Evolutionary conservation across 768 basidiomycete genomes (phyloP).

Genomic region (Dentipellis fragilis): DNA sequence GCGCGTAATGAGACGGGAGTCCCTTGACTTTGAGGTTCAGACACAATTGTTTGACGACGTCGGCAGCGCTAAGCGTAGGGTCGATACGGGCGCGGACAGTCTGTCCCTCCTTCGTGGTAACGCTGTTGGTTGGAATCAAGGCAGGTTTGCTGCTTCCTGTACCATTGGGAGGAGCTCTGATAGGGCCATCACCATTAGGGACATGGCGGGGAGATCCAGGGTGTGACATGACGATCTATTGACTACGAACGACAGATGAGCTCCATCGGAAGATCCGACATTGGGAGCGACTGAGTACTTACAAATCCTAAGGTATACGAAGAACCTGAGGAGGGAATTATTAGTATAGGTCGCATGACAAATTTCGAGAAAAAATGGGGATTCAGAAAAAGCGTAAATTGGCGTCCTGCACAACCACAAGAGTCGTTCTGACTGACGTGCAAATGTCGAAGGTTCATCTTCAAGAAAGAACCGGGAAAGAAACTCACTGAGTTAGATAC

Average conservation of each 20-base stretch:
- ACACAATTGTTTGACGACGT: conserved; percentile 78
- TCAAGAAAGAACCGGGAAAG: not conserved
- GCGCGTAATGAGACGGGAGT: conserved; percentile 58
- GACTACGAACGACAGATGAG: not conserved
- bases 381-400: conserved; percentile 1
- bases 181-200: conserved; percentile 6
- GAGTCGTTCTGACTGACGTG: conserved; percentile 34
- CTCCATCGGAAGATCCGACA: no score
- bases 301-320: no score
- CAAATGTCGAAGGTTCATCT: conserved; percentile 21
- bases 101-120: conserved; percentile 68
- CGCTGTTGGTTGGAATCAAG: conserved; percentile 76
- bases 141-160: conserved; percentile 26
- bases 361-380: not conserved
- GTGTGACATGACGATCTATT: not conserved
- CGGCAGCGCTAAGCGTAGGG: conserved; percentile 71
- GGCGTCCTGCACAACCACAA: conserved; percentile 9
- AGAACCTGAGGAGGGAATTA: no score
- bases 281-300: no score
- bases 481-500: not conserved
- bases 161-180: conserved; percentile 5
- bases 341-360: no score
- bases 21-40: conserved; percentile 73
- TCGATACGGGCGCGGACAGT: conserved; percentile 75
- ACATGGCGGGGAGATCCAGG: not conserved